Conservation (phyloP, 805 yeast species). For the Wickerhamiella allomyrinae region DNA sequence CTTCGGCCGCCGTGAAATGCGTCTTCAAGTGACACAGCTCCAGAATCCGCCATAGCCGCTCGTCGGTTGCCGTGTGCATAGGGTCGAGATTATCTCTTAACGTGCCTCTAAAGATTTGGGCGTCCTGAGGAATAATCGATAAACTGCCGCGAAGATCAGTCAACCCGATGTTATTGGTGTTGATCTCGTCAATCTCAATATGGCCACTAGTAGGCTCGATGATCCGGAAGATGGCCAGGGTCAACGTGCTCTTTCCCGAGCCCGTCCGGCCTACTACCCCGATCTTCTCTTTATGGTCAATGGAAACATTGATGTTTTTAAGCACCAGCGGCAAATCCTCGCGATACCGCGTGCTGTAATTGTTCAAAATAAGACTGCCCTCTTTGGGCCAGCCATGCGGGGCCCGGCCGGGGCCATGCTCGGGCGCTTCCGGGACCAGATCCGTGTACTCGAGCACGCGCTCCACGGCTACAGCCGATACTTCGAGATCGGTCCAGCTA, state of each 20-base stretch:
- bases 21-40: conserved; percentile 43
- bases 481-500: conserved; percentile 84
- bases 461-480: conserved; percentile 81
- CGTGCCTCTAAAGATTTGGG: conserved; percentile 54
- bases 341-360: conserved; percentile 71
- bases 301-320: conserved; percentile 60
- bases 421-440: conserved; percentile 75
- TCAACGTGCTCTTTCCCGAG: conserved; percentile 90
- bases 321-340: conserved; percentile 74
- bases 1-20: conserved; percentile 33
- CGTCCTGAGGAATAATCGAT: conserved; percentile 65
- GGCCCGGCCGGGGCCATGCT: conserved; percentile 46
- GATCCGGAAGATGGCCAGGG: conserved; percentile 62
- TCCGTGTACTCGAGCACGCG: conserved; percentile 38
- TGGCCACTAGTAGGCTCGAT: conserved; percentile 40
- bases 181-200: conserved; percentile 43
- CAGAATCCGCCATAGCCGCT: conserved; percentile 43
- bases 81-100: conserved; percentile 58
- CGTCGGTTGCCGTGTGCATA: conserved; percentile 37
- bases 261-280: conserved; percentile 96
- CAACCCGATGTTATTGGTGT: conserved; percentile 41
- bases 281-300: conserved; percentile 58
- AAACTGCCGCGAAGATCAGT: conserved; percentile 42
- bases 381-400: conserved; percentile 51
- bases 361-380: conserved; percentile 52